A percentile compares a stretch with the other conserved stretches of the same genome.
These are phyloP conservation scores for Penicillium psychrofluorescens DNA, from an alignment of 495 filamentous ascomycete genomes.

Conservation along the genomic window DNA sequence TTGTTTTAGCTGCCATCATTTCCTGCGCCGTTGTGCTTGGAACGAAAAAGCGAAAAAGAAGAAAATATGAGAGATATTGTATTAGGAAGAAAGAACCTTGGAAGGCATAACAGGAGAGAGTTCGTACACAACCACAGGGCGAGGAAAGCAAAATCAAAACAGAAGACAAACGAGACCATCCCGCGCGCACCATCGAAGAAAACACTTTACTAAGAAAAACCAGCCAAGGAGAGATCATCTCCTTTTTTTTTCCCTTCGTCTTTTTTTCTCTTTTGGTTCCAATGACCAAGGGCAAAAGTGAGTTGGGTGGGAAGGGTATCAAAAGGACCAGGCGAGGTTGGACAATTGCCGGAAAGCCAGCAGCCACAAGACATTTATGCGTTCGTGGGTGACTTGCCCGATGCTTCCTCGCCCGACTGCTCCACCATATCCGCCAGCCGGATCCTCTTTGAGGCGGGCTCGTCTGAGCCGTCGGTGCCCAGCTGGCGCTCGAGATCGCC, in stretches of 20 bases:
- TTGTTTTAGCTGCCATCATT: not conserved
- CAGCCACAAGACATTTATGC: slow-evolving; percentile 9
- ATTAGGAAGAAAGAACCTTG: no score
- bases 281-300: slow-evolving; percentile 30
- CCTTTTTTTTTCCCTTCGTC: slow-evolving; percentile 19
- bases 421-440: slow-evolving; percentile 38
- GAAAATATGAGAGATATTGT: slow-evolving; percentile 3
- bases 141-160: slow-evolving; percentile 12
- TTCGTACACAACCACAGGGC: slow-evolving; percentile 12
- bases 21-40: not conserved
- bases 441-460: slow-evolving; percentile 41
- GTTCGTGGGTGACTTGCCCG: slow-evolving; percentile 34
- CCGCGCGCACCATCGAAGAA: not conserved
- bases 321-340: slow-evolving; percentile 32
- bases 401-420: slow-evolving; percentile 27
- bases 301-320: slow-evolving; percentile 34
- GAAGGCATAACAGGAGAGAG: not conserved
- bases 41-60: not conserved
- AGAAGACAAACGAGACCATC: not conserved
- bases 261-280: slow-evolving; percentile 16
- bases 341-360: slow-evolving; percentile 6
- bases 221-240: slow-evolving; percentile 1
- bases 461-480: slow-evolving; percentile 16
- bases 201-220: slow-evolving; percentile 10
- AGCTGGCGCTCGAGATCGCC: slow-evolving; percentile 70